Evolutionary conservation across 352 stramenopile species (phyloP).

Genomic region (Globisporangium irregulare): DNA sequence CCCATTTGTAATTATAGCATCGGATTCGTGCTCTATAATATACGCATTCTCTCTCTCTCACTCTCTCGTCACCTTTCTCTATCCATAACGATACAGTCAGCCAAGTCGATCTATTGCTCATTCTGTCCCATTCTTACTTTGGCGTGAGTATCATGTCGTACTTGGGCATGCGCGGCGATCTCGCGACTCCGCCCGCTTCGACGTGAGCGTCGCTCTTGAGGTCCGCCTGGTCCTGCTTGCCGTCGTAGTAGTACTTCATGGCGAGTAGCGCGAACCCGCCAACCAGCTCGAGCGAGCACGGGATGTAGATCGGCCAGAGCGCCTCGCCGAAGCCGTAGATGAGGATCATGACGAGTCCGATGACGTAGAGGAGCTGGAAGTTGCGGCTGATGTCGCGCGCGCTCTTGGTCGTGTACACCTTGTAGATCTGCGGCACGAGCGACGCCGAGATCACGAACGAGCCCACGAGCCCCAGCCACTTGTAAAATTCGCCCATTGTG

Average conservation of each 20-base stretch:
- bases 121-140: slow-evolving; percentile 3
- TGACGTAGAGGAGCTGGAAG: slow-evolving; percentile 38
- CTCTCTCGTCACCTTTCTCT: slow-evolving; percentile 3
- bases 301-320: slow-evolving; percentile 50
- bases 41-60: not conserved
- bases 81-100: slow-evolving; percentile 2
- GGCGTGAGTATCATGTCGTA: slow-evolving; percentile 18
- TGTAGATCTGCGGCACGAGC: slow-evolving; percentile 37
- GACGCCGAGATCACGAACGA: slow-evolving; percentile 37
- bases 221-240: slow-evolving; percentile 10
- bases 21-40: not conserved
- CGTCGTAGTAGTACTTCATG: slow-evolving; percentile 36
- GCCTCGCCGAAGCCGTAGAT: slow-evolving; percentile 37
- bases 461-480: slow-evolving; percentile 32
- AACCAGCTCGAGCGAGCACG: slow-evolving; percentile 35
- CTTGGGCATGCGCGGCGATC: slow-evolving; percentile 14
- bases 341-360: slow-evolving; percentile 30
- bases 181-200: not conserved
- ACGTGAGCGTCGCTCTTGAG: slow-evolving; percentile 11
- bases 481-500: slow-evolving; percentile 23
- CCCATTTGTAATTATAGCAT: not conserved
- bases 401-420: slow-evolving; percentile 40
- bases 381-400: slow-evolving; percentile 37
- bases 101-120: not conserved
- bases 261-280: slow-evolving; percentile 26